Evolutionary conservation across 2,329 filamentous ascomycete genomes (phyloP).

Genomic region (Parastagonospora nodorum): DNA sequence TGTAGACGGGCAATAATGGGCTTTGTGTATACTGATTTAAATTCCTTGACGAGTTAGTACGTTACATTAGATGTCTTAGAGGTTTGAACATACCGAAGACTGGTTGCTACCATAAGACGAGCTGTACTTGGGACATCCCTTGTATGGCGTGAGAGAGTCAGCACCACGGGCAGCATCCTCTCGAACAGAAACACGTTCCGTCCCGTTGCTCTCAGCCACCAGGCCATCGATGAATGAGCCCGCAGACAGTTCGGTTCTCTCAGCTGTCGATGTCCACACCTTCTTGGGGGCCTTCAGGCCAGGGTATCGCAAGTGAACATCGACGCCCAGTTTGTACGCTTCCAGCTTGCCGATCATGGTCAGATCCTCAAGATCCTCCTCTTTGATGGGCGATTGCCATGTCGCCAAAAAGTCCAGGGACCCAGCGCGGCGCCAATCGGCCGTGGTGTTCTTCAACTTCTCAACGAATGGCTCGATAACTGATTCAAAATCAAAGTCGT

Average conservation of each 20-base stretch:
- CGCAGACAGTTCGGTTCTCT: constrained; percentile 64
- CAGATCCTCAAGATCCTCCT: constrained; percentile 63
- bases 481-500: constrained; percentile 58
- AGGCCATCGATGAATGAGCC: constrained; percentile 63
- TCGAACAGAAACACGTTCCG: constrained; percentile 60
- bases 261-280: constrained; percentile 67
- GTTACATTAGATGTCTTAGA: not conserved
- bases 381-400: constrained; percentile 63
- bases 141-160: constrained; percentile 67
- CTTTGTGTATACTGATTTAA: constrained; percentile 61
- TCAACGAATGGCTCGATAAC: constrained; percentile 58
- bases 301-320: constrained; percentile 64
- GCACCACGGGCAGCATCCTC: constrained; percentile 64
- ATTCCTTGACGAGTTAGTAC: constrained; percentile 38
- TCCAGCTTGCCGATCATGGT: constrained; percentile 66
- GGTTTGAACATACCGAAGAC: constrained; percentile 42
- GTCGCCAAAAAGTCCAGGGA: constrained; percentile 60
- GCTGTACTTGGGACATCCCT: constrained; percentile 67
- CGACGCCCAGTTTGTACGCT: constrained; percentile 63
- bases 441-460: constrained; percentile 64
- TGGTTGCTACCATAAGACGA: constrained; percentile 62
- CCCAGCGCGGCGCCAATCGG: constrained; percentile 63
- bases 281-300: constrained; percentile 58
- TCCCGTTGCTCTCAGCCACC: constrained; percentile 58
- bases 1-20: constrained; percentile 65